Conservation (phyloP, 2,329 filamentous ascomycete genomes). For the Rhynchosporium agropyri region DNA sequence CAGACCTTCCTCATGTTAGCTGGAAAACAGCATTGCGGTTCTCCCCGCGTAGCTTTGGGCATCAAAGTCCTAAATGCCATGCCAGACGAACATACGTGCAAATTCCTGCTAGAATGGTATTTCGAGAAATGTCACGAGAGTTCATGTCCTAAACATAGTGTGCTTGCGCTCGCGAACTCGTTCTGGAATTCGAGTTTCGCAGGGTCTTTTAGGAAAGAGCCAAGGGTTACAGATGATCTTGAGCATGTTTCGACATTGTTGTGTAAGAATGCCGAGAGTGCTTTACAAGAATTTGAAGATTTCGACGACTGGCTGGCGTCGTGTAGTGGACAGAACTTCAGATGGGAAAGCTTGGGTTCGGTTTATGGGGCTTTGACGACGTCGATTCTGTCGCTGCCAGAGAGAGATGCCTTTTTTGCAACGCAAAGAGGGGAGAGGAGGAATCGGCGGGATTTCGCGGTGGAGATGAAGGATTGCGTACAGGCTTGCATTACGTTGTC, state of each 20-base stretch:
- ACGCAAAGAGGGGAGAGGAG: slow-evolving; percentile 35
- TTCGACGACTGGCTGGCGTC: slow-evolving; percentile 38
- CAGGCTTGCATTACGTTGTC: slow-evolving; percentile 44
- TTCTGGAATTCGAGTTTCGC: slow-evolving; percentile 34
- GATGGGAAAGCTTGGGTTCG: slow-evolving; percentile 41
- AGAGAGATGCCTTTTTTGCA: slow-evolving; percentile 35
- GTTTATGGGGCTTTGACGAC: slow-evolving; percentile 34
- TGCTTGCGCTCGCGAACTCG: slow-evolving; percentile 29
- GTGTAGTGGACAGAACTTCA: slow-evolving; percentile 37
- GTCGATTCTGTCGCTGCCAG: slow-evolving; percentile 30
- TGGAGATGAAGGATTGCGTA: slow-evolving; percentile 41
- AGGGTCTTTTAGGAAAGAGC: slow-evolving; percentile 25
- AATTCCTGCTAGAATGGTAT: slow-evolving; percentile 37
- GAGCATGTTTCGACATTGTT: slow-evolving; percentile 35
- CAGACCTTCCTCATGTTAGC: slow-evolving; percentile 39
- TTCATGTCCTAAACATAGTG: slow-evolving; percentile 26
- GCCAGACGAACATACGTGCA: slow-evolving; percentile 37
- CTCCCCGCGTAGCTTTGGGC: slow-evolving; percentile 35
- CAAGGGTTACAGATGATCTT: slow-evolving; percentile 31
- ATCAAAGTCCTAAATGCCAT: slow-evolving; percentile 36
- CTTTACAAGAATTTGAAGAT: slow-evolving; percentile 36
- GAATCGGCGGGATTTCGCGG: slow-evolving; percentile 35
- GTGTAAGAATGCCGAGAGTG: slow-evolving; percentile 38
- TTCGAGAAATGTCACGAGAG: slow-evolving; percentile 30
- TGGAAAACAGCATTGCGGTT: slow-evolving; percentile 28